Evolutionary conservation across 2,329 filamentous ascomycete species (phyloP).

Genomic region (Diaporthe sp.): DNA sequence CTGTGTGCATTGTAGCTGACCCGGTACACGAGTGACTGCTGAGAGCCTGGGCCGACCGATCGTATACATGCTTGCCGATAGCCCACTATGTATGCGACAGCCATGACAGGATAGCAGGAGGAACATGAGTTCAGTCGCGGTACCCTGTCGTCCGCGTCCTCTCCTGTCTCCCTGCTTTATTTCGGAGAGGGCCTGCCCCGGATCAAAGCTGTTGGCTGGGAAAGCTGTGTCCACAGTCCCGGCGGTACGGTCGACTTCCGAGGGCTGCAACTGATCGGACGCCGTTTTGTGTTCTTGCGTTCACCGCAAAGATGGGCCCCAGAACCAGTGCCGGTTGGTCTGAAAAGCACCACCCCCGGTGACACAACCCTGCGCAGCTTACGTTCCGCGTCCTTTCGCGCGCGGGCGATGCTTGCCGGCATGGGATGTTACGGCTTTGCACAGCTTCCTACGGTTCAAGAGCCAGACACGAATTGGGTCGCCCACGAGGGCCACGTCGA

Average conservation of each 20-base stretch:
- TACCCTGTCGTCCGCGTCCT: slow-evolving; percentile 21
- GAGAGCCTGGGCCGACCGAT: slow-evolving; percentile 26
- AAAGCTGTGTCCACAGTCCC: slow-evolving; percentile 11
- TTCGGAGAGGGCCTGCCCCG: slow-evolving; percentile 14
- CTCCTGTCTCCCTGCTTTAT: slow-evolving; percentile 7
- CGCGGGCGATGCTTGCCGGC: slow-evolving; percentile 5
- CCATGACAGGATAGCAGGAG: slow-evolving; percentile 15
- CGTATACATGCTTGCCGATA: slow-evolving; percentile 32
- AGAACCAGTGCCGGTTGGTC: slow-evolving; percentile 7
- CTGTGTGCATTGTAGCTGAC: slow-evolving; percentile 31
- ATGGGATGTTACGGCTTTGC: slow-evolving; percentile 16
- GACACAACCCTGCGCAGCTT: background rate
- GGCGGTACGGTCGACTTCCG: slow-evolving; percentile 31
- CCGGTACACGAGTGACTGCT: slow-evolving; percentile 14
- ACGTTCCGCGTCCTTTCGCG: slow-evolving; percentile 7
- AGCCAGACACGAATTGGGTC: background rate
- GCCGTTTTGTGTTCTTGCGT: slow-evolving; percentile 27
- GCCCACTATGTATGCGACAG: slow-evolving; percentile 24
- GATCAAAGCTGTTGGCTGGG: background rate
- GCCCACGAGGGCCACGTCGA: background rate
- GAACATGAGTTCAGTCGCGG: slow-evolving; percentile 26
- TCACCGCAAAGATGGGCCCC: slow-evolving; percentile 31
- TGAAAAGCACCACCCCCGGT: slow-evolving; percentile 6
- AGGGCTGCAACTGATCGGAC: slow-evolving; percentile 29
- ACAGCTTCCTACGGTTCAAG: background rate